Base-by-base conservation (phyloP, 345 rosid genomes). In the Citrus trifoliata region DNA sequence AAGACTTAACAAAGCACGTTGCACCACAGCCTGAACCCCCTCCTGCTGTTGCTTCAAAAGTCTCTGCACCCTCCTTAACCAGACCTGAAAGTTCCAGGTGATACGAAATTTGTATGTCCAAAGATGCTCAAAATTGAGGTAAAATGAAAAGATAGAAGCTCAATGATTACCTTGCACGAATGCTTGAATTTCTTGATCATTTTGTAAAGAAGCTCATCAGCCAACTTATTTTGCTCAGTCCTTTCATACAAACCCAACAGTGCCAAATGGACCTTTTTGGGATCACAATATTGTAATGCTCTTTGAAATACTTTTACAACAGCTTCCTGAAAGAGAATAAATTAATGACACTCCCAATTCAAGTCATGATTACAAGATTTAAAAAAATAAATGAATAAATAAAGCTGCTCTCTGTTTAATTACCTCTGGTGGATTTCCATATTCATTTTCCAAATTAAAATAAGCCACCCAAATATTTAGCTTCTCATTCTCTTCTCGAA, bases 341-440 rank as follows among this genome's bases (percentile, higher is more conserved):
- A 46, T 37, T 25, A 72, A 82, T 33, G 7, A 55, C 65, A 48
- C 38, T 74, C 25, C 28, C 12, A 51, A 67, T 58, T 67, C 14
- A 76, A 58, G 61, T 59, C 25, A 22, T 18, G 30, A 61, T 10
- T 14, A 51, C 48, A 4, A 19, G n/a, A 38, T 28, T 40, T 0
- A 63, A 51, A 32, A 10, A 65, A 21, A 48, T 24, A 28, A 55
- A 46, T 10, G 56, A 51, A 40, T 14, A 65, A 22, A 67, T 30
- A 28, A 42, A 72, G 61, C 7, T 37, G 30, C 27, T 18, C 21
- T 24, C 12, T 7, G 6, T 70, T n/a, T 33, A 16, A 69, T 69
- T 85, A 96, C 98, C 99, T 96, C 92, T 9, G 94, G 95, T 56
- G 98, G 97, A 86, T 85, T 91, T 82, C 99, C 99, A 83, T 92